phyloP scores from a whole-genome alignment of 2,329 filamentous ascomycete genomes.

The Macrophomina pseudophaseolina region DNA sequence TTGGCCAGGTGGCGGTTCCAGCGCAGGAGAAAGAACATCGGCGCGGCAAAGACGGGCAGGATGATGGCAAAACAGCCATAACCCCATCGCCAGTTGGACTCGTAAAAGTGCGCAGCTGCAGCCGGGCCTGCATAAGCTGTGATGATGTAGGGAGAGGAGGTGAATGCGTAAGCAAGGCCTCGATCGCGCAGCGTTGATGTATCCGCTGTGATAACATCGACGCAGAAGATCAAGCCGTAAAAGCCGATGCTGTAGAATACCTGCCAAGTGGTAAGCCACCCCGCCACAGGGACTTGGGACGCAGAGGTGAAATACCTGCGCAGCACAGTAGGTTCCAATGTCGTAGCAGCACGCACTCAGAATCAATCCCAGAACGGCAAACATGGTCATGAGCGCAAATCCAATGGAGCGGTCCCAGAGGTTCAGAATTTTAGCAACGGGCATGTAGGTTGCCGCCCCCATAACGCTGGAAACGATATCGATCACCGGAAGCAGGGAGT shows the following conservation, averaged over 20 bases:
- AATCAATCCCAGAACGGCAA: slow-evolving; percentile 53
- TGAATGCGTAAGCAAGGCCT: slow-evolving; percentile 67
- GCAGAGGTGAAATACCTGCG: slow-evolving; percentile 32
- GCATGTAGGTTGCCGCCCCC: slow-evolving; percentile 65
- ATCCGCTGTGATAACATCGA: slow-evolving; percentile 72
- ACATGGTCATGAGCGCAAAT: slow-evolving; percentile 59
- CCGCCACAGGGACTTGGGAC: too few species aligned
- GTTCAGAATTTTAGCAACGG: slow-evolving; percentile 71
- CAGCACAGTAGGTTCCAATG: slow-evolving; percentile 66
- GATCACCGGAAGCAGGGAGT: slow-evolving; percentile 37
- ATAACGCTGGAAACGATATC: slow-evolving; percentile 36
- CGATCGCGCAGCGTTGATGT: slow-evolving; percentile 69
- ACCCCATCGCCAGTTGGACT: slow-evolving; percentile 69
- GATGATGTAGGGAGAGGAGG: slow-evolving; percentile 68
- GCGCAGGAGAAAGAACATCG: slow-evolving; percentile 8
- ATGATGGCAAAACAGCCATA: slow-evolving; percentile 72
- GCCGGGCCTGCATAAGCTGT: slow-evolving; percentile 68
- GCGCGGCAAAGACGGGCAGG: slow-evolving; percentile 61
- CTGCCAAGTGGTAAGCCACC: slow-evolving; percentile 33
- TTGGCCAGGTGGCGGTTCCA: slow-evolving; percentile 32
- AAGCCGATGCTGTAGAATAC: slow-evolving; percentile 58
- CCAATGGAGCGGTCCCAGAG: slow-evolving; percentile 70
- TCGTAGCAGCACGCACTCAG: slow-evolving; percentile 69
- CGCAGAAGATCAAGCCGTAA: slow-evolving; percentile 64
- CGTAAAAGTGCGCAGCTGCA: slow-evolving; percentile 61